Conservation (phyloP, 2,329 filamentous ascomycete genomes). For the Nigrospora sphaerica region DNA sequence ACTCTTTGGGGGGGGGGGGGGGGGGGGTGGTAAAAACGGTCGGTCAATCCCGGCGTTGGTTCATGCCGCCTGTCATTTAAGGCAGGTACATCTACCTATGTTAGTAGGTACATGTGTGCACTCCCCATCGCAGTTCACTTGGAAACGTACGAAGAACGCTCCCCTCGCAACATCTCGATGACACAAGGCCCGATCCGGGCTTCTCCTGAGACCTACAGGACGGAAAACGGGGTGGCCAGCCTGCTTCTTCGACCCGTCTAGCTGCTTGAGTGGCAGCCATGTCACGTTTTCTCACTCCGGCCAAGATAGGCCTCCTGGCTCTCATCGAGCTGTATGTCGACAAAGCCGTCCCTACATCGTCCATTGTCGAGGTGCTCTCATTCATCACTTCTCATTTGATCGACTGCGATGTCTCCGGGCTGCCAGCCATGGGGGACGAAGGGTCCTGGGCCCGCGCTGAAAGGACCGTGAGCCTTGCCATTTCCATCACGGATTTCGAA, state of each 20-base stretch:
- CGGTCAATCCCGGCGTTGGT: too few species aligned
- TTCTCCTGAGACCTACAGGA: not conserved
- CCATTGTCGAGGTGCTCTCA: slow-evolving; percentile 69
- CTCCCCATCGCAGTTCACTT: not conserved
- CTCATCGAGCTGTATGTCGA: slow-evolving; percentile 78
- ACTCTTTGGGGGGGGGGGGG: too few species aligned
- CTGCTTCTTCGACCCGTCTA: too few species aligned
- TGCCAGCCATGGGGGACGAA: slow-evolving; percentile 18
- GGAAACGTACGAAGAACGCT: not conserved
- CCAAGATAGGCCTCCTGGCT: slow-evolving; percentile 75
- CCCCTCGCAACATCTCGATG: not conserved
- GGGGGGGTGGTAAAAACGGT: too few species aligned
- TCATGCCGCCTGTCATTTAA: too few species aligned
- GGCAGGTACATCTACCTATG: not conserved
- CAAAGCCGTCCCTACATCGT: slow-evolving; percentile 58
- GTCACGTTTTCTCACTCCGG: slow-evolving; percentile 80
- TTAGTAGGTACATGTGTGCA: not conserved
- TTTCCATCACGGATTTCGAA: slow-evolving; percentile 53
- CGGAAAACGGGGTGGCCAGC: not conserved
- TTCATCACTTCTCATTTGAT: slow-evolving; percentile 70
- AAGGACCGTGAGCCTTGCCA: slow-evolving; percentile 42
- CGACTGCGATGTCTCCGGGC: slow-evolving; percentile 31
- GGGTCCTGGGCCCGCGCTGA: slow-evolving; percentile 42
- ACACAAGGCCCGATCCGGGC: not conserved
- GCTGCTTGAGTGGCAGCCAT: slow-evolving; percentile 33